Evolutionary conservation across 78 protist genomes (phyloP).

Genomic region (Dictyostelium capitatum): DNA sequence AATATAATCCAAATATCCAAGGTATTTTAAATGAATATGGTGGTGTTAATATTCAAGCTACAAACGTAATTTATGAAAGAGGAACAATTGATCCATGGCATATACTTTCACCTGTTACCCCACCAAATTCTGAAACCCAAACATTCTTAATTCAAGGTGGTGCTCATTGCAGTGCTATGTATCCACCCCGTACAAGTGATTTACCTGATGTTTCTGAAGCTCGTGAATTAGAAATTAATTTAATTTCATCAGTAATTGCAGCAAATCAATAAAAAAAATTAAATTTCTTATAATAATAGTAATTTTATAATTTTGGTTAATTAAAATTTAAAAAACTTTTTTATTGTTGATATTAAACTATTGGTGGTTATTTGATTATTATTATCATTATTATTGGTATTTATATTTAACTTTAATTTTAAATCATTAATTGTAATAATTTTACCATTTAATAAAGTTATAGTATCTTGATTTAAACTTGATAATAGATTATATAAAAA

Average conservation of each 20-base stretch:
- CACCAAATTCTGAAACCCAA: background rate
- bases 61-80: slow-evolving; percentile 60
- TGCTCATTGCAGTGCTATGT: slow-evolving; percentile 59
- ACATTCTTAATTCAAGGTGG: slow-evolving; percentile 11
- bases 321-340: background rate
- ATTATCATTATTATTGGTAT: background rate
- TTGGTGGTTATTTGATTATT: background rate
- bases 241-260: slow-evolving; percentile 14
- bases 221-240: slow-evolving; percentile 42
- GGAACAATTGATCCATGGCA: slow-evolving; percentile 87
- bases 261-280: no score
- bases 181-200: slow-evolving; percentile 55
- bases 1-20: slow-evolving; percentile 18
- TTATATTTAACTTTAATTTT: background rate
- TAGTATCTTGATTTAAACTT: background rate
- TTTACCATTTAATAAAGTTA: background rate
- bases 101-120: slow-evolving; percentile 7
- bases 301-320: no score
- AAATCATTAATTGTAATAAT: background rate
- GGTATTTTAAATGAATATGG: slow-evolving; percentile 76
- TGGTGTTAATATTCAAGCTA: slow-evolving; percentile 36
- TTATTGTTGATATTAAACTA: background rate
- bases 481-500: background rate
- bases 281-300: no score
- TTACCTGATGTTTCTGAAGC: slow-evolving; percentile 7